Evolutionary conservation across 2,329 filamentous ascomycete genomes (phyloP).

Genomic region (Coniella vitis): DNA sequence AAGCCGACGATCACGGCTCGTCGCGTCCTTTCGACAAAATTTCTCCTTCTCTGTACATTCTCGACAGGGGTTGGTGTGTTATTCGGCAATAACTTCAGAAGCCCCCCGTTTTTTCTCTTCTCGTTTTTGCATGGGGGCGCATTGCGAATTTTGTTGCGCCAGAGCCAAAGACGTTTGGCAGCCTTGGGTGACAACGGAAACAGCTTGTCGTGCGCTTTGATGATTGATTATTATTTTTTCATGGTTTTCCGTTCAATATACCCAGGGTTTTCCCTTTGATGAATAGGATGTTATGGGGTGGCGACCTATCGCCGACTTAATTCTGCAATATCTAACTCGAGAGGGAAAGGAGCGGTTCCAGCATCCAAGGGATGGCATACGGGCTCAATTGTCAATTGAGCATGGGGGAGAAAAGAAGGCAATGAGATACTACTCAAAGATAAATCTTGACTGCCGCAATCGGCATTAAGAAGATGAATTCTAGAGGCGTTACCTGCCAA

Average conservation of each 20-base stretch:
- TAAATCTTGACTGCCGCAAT: too few species aligned
- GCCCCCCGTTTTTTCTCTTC: too few species aligned
- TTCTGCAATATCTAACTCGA: constrained; percentile 5
- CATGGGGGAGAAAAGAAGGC: background rate
- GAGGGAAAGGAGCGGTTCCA: background rate
- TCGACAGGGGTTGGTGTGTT: constrained; percentile 1
- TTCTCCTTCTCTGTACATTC: constrained; percentile 7
- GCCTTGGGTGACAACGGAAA: constrained; percentile 9
- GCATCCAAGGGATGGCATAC: background rate
- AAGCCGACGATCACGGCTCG: background rate
- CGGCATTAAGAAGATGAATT: background rate
- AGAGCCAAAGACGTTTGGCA: background rate
- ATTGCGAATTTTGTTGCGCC: background rate
- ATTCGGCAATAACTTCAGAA: too few species aligned
- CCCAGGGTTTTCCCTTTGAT: constrained; percentile 30
- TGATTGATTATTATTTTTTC: constrained; percentile 28
- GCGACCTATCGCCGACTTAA: constrained; percentile 21
- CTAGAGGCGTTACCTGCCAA: background rate
- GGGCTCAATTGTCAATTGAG: constrained; percentile 1
- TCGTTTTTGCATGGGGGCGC: too few species aligned
- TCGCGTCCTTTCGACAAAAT: background rate
- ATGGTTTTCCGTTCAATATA: constrained; percentile 33
- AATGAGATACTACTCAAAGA: too few species aligned
- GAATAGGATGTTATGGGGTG: constrained; percentile 25
- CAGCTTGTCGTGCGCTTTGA: constrained; percentile 22